Base-by-base conservation (phyloP, 768 basidiomycete species). In the Chlorophyllum brunneum region DNA sequence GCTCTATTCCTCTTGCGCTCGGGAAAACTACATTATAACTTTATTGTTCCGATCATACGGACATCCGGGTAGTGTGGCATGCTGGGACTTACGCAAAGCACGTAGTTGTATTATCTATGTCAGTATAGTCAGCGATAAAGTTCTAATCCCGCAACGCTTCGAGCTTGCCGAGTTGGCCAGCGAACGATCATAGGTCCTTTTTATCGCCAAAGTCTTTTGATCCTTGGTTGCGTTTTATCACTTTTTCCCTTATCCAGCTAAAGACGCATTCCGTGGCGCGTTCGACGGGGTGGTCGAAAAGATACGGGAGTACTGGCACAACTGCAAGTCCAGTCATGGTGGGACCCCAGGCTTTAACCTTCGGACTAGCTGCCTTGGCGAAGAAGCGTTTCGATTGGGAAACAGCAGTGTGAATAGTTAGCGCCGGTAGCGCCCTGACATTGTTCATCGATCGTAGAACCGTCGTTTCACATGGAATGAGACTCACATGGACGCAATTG, bases 331-430 rank as follows among this genome's bases (percentile, higher is more conserved):
- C 88, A 8, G 85, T 86, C 31, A 77, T 54, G 0, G 88, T 91
- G 2, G 88, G 88, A 33, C 88, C 88, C 88, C 88, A 91, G 0
- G 75, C 66, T 63, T 79, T 83, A 26, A 88, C 56, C 36, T 78
- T 76, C 7, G 75, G 74, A 60, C 78, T 87, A 51, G 78, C 68
- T 27, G 73, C 75, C 51, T 81, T 81, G 38, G 66, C 72, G 63
- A 89, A 88, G 2, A 80, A 79, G 52, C 81, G 83, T 61, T 82
- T 83, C 2, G 87, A 78, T 61, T 89, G 84, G 24, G 77, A 80
- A 40, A 92, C 90, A 4, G 86, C 80, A 1, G 86, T 87, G 63
- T 93, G 90, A 49, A 93, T 92, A 1, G 90, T 93, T 52, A 93
- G 77, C 0, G 89, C 89, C 1, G 89, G 88, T 16, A 91, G 77